Evolutionary conservation across 106 monocot species (phyloP), one percentile per base, ranked within the genome.

Genomic region (Dioscorea dumetorum): DNA sequence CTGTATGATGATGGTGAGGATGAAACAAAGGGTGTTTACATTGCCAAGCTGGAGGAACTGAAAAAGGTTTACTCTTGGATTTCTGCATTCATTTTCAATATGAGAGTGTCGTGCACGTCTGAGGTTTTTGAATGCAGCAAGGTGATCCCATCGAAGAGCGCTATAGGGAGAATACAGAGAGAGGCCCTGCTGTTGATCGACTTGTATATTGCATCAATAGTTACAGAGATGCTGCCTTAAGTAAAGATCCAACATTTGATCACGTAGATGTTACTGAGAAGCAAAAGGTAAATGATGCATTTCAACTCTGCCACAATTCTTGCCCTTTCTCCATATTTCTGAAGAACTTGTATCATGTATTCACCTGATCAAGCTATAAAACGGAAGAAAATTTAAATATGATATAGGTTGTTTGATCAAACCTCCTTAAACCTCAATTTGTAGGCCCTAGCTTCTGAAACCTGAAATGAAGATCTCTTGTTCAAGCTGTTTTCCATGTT

Each of bases 1-100:
- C 78, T 99, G 28, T 99, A 99, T 68, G 97, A 99, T 63, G 95
- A 97, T 48, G 95, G 95, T 21, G 94, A 94, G 70, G 94, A 94
- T 77, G 90, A 90, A 64, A 87, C 87, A 48, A 94, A 87, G 65
- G 94, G 90, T 50, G 94, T 94, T 71, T 94, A 94, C 63, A 69
- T 94, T 74, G 77, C 90, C 0, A 94, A 94, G 62, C 83, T 94
- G 21, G 94, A 94, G 33, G 94, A 94, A 58, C 77, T 95, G 4
- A 86, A 89, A 68, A 91, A 86, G 91, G 95, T 95, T 22, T 72
- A 68, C 23, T 4, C 15, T 19, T 18, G 15, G 2, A 15, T 54
- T 8, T 19, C 19, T 16, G 18, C 15, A 54, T 54, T 18, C 28
- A 18, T 54, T 54, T 54, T 54, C 54, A 16, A 18, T 16, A 13